Conservation (phyloP, 495 filamentous ascomycete species). For the Podospora didyma region DNA sequence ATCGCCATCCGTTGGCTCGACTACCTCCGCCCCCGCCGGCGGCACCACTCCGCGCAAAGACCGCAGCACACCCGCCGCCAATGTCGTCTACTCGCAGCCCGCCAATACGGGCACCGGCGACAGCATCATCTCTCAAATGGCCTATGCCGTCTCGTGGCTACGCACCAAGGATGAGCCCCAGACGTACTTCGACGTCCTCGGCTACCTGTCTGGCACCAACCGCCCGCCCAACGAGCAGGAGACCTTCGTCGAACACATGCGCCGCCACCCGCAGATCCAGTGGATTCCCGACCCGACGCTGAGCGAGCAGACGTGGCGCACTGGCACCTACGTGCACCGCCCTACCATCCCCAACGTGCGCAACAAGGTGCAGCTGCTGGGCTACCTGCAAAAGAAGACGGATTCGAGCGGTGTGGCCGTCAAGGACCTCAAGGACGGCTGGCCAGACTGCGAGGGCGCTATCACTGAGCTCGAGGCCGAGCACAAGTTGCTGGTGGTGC, state of each 20-base stretch:
- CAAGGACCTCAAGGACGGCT: constrained; percentile 90
- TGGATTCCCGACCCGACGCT: constrained; percentile 57
- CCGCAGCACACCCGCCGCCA: constrained; percentile 41
- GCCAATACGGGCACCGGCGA: constrained; percentile 70
- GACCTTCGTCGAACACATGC: constrained; percentile 44
- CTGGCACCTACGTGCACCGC: constrained; percentile 70
- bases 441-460: constrained; percentile 73
- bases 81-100: constrained; percentile 72
- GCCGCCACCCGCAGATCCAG: constrained; percentile 63
- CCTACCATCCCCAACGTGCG: constrained; percentile 76
- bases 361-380: constrained; percentile 67
- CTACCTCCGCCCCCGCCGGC: constrained; percentile 40
- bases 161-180: constrained; percentile 70
- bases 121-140: constrained; percentile 78
- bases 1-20: constrained; percentile 42
- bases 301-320: constrained; percentile 50
- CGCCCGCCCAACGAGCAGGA: constrained; percentile 37
- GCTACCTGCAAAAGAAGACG: constrained; percentile 71
- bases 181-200: constrained; percentile 66
- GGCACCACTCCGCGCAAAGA: constrained; percentile 45
- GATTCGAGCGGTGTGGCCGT: constrained; percentile 79
- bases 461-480: constrained; percentile 74
- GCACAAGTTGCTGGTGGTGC: constrained; percentile 75
- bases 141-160: constrained; percentile 79
- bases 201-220: constrained; percentile 67